A percentile compares a stretch with the other conserved stretches of the same genome.
phyloP scores from a whole-genome alignment of 2,329 filamentous ascomycete genomes.

The Neopestalotiopsis clavispora region DNA sequence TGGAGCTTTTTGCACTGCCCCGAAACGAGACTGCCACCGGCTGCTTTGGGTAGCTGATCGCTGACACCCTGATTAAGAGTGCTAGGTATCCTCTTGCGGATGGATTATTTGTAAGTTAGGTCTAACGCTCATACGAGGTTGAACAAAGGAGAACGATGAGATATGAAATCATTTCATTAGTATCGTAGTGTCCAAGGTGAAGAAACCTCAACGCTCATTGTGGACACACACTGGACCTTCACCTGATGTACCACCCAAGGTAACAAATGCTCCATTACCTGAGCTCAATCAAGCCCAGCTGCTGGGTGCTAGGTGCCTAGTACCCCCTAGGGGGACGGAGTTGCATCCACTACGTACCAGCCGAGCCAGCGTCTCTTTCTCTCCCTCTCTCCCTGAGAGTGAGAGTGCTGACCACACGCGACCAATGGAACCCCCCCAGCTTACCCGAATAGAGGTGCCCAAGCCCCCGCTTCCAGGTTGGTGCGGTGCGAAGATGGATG shows the following conservation, averaged over 20 bases:
- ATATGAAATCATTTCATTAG: background rate
- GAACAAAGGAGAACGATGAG: background rate
- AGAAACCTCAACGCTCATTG: background rate
- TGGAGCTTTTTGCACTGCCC: conserved; percentile 1
- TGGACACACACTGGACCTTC: background rate
- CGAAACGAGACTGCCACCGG: background rate
- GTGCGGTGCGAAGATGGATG: background rate
- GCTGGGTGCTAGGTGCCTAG: no score
- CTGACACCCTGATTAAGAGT: background rate
- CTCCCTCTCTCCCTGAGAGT: background rate
- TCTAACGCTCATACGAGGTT: background rate
- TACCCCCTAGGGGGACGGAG: background rate
- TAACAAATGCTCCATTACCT: background rate
- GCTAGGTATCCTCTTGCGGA: background rate
- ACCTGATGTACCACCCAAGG: background rate
- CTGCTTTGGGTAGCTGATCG: background rate
- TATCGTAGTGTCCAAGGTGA: background rate
- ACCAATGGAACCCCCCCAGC: background rate
- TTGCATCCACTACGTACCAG: background rate
- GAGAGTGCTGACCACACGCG: background rate
- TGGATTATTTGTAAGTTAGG: background rate
- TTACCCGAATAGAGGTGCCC: background rate
- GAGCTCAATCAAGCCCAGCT: background rate
- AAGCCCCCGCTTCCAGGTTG: background rate
- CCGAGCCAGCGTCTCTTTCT: background rate